A percentile compares a stretch with the other conserved stretches of the same genome.
phyloP scores from a whole-genome alignment of 306 rosid species.

The Herpetospermum pedunculosum region DNA sequence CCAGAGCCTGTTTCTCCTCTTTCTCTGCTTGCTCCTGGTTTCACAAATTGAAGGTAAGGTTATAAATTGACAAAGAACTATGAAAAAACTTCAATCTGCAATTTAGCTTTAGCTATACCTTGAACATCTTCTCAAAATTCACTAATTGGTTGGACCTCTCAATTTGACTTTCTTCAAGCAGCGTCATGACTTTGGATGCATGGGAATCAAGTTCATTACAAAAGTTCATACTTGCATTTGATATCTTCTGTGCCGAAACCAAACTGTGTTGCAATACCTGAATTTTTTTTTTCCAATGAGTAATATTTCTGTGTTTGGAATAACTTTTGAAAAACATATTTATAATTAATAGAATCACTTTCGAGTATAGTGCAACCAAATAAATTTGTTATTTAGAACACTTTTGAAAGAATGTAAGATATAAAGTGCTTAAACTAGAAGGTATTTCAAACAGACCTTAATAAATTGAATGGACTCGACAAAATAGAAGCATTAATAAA shows the following conservation, averaged over 20 bases:
- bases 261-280: conserved; percentile 59
- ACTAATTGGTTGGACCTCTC: conserved; percentile 40
- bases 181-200: conserved; percentile 41
- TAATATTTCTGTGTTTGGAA: no score
- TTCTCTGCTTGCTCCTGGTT: conserved; percentile 67
- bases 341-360: no score
- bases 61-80: background rate
- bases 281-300: conserved; percentile 10
- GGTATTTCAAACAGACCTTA: no score
- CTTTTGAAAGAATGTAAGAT: no score
- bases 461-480: background rate
- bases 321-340: no score
- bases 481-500: background rate
- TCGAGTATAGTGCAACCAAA: no score
- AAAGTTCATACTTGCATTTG: conserved; percentile 49
- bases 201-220: conserved; percentile 42
- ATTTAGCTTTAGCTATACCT: conserved; percentile 34
- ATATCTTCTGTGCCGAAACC: conserved; percentile 46
- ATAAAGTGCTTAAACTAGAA: no score
- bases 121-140: conserved; percentile 61
- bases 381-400: no score
- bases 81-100: background rate
- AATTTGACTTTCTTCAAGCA: conserved; percentile 48
- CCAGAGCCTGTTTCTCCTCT: conserved; percentile 62
- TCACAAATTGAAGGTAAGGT: conserved; percentile 10